phyloP scores from a whole-genome alignment of 2,329 filamentous ascomycete species.

The Onygenales sp. region DNA sequence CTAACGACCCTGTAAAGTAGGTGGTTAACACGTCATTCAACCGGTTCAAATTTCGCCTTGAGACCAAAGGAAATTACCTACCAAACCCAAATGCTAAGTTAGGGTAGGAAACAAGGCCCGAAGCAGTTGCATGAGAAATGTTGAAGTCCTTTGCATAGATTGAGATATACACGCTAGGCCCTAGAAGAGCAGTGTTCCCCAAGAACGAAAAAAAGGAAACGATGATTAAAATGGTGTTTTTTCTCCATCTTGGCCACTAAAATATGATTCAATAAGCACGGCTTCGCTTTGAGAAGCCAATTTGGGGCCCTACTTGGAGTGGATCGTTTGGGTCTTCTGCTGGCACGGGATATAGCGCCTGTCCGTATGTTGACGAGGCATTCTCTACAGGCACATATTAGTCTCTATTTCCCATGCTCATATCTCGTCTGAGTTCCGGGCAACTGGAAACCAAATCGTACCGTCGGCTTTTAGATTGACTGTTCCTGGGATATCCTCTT shows the following conservation, averaged over 20 bases:
- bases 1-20: conserved; percentile 33
- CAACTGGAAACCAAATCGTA: not conserved
- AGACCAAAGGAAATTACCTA: conserved; percentile 11
- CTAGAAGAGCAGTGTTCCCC: conserved; percentile 47
- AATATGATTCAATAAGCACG: not conserved
- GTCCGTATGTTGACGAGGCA: conserved; percentile 50
- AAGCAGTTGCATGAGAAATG: conserved; percentile 43
- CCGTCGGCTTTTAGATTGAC: conserved; percentile 40
- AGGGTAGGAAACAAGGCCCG: conserved; percentile 49
- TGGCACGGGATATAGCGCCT: conserved; percentile 52
- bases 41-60: no score
- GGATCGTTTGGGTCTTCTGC: conserved; percentile 54
- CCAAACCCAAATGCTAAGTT: conserved; percentile 53
- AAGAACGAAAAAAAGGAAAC: conserved; percentile 50
- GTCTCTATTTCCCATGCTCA: no score
- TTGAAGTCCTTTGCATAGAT: conserved; percentile 45
- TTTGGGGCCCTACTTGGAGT: conserved; percentile 32
- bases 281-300: not conserved
- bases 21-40: no score
- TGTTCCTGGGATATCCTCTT: conserved; percentile 48
- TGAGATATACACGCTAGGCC: conserved; percentile 49
- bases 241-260: conserved; percentile 47
- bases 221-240: conserved; percentile 46
- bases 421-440: no score
- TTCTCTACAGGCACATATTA: conserved; percentile 34